Evolutionary conservation across 257 asterid species (phyloP), one percentile per base, ranked within the genome.

Genomic region (Petunia axillaris): DNA sequence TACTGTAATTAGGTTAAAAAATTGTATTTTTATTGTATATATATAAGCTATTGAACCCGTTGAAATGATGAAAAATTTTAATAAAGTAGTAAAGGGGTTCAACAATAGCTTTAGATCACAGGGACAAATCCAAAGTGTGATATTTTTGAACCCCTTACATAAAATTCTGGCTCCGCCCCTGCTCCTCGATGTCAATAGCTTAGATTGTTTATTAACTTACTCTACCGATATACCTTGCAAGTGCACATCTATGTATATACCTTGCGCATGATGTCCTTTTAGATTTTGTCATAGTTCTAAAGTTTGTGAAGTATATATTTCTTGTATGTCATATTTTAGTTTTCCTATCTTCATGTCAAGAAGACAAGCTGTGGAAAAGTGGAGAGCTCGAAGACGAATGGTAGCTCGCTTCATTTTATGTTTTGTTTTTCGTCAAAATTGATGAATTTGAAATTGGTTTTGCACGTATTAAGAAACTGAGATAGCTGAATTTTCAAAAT

Each of bases 391-490:
- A 71, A 71, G 60, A 71, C 25, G 25, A 13, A 5, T 50, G 77
- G 25, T 25, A 71, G 77, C 81, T 78, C 14, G 8, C 64, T 68
- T 43, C 16, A 36, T 64, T 41, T 64, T 46, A 6, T 37, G 38
- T 63, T 64, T 76, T 14, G 59, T 76, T 78, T 68, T 48, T 57
- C 55, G 70, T 66, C 46, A 55, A 54, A 65, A 6, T 44, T 10
- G 14, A n/a, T 38, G 13, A 14, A 73, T 66, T 80, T 71, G 11
- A 80, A 75, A 79, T 74, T 66, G 75, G 60, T 63, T 62, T 78
- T 78, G 66, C 81, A 73, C 25, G 16, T 44, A 55, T 41, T n/a
- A 43, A 64, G 62, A 64, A 71, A 48, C 77, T 25, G 10, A 71
- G 54, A 64, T 62, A 13, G 75, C 58, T 81, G 80, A 59, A 63